Conservation (phyloP, 148 eudicot species). For the Pharnaceum exiguum region DNA sequence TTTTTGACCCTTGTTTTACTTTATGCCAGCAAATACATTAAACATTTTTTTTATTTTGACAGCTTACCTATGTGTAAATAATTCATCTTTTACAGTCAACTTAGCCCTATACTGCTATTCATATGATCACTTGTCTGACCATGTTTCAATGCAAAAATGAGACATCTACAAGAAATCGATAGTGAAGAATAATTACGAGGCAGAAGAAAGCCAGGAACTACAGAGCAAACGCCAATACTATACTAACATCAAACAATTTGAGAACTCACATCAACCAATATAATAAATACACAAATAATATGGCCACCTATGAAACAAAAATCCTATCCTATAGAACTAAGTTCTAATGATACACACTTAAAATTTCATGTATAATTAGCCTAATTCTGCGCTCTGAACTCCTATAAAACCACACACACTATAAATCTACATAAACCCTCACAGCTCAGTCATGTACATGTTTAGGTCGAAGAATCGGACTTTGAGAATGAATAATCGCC, state of each 20-base stretch:
- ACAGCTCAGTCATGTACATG: constrained; percentile 37
- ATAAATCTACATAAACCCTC: constrained; percentile 18
- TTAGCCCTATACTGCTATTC: no score
- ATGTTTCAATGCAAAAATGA: no score
- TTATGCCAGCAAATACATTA: no score
- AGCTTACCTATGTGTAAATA: no score
- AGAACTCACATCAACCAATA: background rate
- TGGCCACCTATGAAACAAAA: constrained; percentile 4
- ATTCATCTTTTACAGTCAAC: no score
- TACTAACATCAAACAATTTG: background rate
- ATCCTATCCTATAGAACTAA: background rate
- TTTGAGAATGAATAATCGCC: constrained; percentile 56
- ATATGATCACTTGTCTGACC: no score
- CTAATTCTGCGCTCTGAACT: constrained; percentile 10
- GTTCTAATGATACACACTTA: constrained; percentile 9
- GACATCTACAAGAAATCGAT: no score
- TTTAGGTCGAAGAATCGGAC: constrained; percentile 40
- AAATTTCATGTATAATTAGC: constrained; percentile 22
- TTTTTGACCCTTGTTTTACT: no score
- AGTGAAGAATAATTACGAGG: background rate
- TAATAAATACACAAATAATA: constrained; percentile 7
- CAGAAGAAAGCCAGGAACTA: background rate
- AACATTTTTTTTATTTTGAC: no score
- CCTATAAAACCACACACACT: constrained; percentile 22
- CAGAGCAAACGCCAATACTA: background rate